A percentile compares a stretch with the other conserved stretches of the same genome.
Evolutionary conservation across 1,284 basidiomycete genomes (phyloP).

Genomic region (Cronartium quercuum): DNA sequence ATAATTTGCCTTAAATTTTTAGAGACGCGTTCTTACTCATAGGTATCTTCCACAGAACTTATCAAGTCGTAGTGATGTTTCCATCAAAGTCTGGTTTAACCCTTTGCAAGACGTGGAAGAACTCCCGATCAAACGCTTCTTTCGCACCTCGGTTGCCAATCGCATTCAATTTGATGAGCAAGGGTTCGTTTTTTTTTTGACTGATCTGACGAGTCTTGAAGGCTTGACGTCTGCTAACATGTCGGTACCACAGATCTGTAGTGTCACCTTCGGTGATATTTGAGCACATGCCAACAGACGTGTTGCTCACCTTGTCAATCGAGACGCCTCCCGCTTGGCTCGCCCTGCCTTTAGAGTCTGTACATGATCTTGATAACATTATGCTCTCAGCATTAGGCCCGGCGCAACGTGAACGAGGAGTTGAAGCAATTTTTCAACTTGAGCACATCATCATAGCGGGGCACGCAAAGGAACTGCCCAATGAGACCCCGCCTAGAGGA

Average conservation of each 20-base stretch:
- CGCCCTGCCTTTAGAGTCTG: constrained; percentile 76
- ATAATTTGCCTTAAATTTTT: neutral
- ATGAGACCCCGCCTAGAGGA: constrained; percentile 67
- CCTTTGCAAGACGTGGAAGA: constrained; percentile 61
- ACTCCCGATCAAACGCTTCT: constrained; percentile 88
- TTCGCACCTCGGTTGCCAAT: constrained; percentile 66
- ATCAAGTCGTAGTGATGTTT: constrained; percentile 53
- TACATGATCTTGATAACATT: constrained; percentile 94
- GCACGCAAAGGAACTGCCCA: constrained; percentile 69
- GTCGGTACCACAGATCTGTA: constrained; percentile 14
- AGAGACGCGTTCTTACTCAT: neutral
- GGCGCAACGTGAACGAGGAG: constrained; percentile 56
- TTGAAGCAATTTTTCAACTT: constrained; percentile 78
- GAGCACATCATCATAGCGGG: constrained; percentile 90
- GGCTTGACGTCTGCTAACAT: constrained; percentile 37
- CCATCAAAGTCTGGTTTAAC: constrained; percentile 68
- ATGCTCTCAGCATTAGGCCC: constrained; percentile 64
- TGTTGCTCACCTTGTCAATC: constrained; percentile 85
- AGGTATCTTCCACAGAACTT: constrained; percentile 48
- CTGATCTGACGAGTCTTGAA: constrained; percentile 36
- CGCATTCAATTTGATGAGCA: constrained; percentile 62
- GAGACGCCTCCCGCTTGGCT: constrained; percentile 87
- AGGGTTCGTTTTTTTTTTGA: constrained; percentile 56
- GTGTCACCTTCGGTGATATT: constrained; percentile 52
- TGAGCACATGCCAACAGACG: constrained; percentile 56